phyloP scores from a whole-genome alignment of 306 rosid species.

The Casuarina cunninghamiana region DNA sequence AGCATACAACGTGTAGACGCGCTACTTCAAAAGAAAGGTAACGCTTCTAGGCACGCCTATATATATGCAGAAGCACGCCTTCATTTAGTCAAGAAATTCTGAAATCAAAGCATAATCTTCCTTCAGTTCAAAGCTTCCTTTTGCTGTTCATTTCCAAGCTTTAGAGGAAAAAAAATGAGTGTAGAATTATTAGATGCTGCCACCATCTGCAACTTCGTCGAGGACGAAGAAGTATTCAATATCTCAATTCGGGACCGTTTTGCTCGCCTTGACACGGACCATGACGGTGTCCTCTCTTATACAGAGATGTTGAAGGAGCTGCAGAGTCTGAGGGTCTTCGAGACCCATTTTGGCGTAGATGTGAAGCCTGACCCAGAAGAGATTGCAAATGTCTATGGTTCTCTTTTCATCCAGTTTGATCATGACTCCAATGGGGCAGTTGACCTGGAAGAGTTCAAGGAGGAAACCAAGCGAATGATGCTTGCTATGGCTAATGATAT shows the following conservation, averaged over 20 bases:
- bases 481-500: slow-evolving; percentile 74
- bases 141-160: background rate
- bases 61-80: background rate
- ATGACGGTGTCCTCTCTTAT: slow-evolving; percentile 61
- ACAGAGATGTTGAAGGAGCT: slow-evolving; percentile 78
- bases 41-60: background rate
- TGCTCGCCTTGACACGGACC: slow-evolving; percentile 49
- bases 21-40: background rate
- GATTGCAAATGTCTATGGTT: slow-evolving; percentile 47
- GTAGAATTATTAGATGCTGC: slow-evolving; percentile 68
- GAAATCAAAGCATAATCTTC: slow-evolving; percentile 1
- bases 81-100: background rate
- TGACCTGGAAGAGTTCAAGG: slow-evolving; percentile 66
- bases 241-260: slow-evolving; percentile 35
- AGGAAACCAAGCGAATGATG: slow-evolving; percentile 69
- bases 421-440: slow-evolving; percentile 59
- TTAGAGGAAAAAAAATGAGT: slow-evolving; percentile 46
- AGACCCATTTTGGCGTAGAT: slow-evolving; percentile 66
- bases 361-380: slow-evolving; percentile 53
- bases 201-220: slow-evolving; percentile 61
- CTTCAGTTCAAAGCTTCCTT: background rate
- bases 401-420: slow-evolving; percentile 58
- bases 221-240: slow-evolving; percentile 68
- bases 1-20: too few species aligned
- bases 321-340: slow-evolving; percentile 55